phyloP scores from a whole-genome alignment of 345 rosid genomes.

The Salix purpurea region DNA sequence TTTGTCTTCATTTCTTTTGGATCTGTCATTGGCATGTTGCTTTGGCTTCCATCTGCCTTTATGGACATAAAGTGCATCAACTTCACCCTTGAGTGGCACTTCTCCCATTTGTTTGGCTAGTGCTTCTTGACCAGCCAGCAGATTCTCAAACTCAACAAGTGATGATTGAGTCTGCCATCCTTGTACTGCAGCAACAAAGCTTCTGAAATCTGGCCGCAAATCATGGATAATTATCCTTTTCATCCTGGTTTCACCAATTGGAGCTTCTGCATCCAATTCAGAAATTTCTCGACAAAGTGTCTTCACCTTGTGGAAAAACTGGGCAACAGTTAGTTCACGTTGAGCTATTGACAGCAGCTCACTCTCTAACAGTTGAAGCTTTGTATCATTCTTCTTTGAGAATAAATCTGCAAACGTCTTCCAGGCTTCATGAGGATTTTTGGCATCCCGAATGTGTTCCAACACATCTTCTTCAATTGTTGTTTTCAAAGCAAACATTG shows the following conservation, averaged over 20 bases:
- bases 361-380: background rate
- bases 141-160: conserved; percentile 1
- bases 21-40: background rate
- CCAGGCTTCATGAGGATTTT: background rate
- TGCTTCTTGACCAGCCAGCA: background rate
- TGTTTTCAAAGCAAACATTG: too few species aligned
- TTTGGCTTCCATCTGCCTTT: background rate
- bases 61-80: background rate
- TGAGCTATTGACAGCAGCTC: background rate
- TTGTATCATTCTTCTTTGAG: background rate
- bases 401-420: background rate
- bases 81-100: background rate
- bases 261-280: background rate
- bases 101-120: conserved; percentile 4
- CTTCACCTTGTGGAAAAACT: conserved; percentile 5
- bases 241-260: conserved; percentile 1
- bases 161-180: conserved; percentile 2
- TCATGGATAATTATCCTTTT: conserved; percentile 1
- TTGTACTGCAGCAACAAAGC: conserved; percentile 2
- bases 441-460: background rate
- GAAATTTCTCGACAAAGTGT: background rate
- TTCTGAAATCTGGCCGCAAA: background rate
- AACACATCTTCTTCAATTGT: background rate
- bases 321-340: background rate
- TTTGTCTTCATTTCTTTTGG: too few species aligned